Base-by-base conservation (phyloP, 2,329 filamentous ascomycete genomes). In the Fusarium sacchari region DNA sequence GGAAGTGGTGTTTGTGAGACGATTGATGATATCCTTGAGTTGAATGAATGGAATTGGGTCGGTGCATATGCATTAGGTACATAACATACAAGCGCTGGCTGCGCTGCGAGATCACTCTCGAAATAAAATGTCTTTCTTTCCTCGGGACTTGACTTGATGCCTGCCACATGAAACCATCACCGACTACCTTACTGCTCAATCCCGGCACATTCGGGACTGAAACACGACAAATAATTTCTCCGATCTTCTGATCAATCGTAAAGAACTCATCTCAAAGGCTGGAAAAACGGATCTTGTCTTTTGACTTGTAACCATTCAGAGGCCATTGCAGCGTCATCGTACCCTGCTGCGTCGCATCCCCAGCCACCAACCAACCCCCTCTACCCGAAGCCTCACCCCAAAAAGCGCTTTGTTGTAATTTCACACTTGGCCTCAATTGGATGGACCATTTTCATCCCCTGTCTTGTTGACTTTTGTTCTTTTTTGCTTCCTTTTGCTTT, bases 51-150 rank as follows among this genome's bases (percentile, higher is more conserved):
- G 50, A 68, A 71, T 68, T 75, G 64, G 76, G 71, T 50, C 49
- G 71, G 76, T 71, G 68, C 72, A 76, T 71, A 42, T 52, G 30
- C 53, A 57, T 47, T 47, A 64, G 40, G 24, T 64, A 63, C 49
- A 76, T 72, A 77, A 61, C 46, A 76, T 70, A 78, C 42, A 70
- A 70, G 66, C 50, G 60, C 44, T 30, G 44, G 44, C 26, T 47
- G 44, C 26, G 44, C 39, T 62, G 46, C 72, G 76, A 77, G 76
- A 78, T 74, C 75, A 72, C 76, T 78, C 76, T 78, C 76, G 72
- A 72, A 74, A 78, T 70, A 68, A 73, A 78, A 75, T 63, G 68
- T 74, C 70, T 70, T 78, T 77, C 68, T 76, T 77, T 64, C n/a
- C 47, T 49, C 49, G 37, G 47, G 42, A 26, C n/a, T 34, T 67